Evolutionary conservation across 2,329 filamentous ascomycete species (phyloP).

Genomic region (Colletotrichum sp.): DNA sequence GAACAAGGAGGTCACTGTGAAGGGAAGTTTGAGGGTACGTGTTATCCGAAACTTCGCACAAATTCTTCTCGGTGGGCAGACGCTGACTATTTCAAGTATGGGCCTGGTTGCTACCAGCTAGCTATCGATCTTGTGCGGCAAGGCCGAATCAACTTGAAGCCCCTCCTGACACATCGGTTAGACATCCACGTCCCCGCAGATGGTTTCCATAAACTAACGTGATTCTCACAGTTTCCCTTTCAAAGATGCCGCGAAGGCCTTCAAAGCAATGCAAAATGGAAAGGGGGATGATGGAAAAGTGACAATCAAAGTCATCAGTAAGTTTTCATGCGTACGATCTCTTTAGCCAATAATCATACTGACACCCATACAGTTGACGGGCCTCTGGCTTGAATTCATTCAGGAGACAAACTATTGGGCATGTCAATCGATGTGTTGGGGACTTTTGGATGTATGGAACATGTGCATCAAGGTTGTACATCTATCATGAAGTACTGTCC

Average conservation of each 20-base stretch:
- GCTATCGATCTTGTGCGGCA: neutral
- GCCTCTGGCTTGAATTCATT: neutral
- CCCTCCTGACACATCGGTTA: neutral
- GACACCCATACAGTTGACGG: neutral
- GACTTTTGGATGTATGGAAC: neutral
- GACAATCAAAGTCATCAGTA: neutral
- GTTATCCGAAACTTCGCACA: neutral
- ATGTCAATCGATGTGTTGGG: too few relatives aligned
- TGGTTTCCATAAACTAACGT: neutral
- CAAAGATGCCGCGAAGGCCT: neutral
- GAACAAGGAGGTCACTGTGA: neutral
- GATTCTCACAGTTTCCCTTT: neutral
- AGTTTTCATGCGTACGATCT: neutral
- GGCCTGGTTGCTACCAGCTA: neutral
- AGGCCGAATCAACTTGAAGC: neutral
- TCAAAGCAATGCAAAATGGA: neutral
- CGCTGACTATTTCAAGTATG: neutral
- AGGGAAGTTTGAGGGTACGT: neutral
- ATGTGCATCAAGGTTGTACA: neutral
- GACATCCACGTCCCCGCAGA: neutral
- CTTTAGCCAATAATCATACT: neutral
- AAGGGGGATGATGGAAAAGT: neutral
- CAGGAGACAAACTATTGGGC: too few relatives aligned
- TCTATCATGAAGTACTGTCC: neutral
- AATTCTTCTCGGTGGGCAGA: neutral